These are phyloP conservation scores for Lactarius hengduanensis DNA, from an alignment of 768 basidiomycete species.

Conservation along the genomic window DNA sequence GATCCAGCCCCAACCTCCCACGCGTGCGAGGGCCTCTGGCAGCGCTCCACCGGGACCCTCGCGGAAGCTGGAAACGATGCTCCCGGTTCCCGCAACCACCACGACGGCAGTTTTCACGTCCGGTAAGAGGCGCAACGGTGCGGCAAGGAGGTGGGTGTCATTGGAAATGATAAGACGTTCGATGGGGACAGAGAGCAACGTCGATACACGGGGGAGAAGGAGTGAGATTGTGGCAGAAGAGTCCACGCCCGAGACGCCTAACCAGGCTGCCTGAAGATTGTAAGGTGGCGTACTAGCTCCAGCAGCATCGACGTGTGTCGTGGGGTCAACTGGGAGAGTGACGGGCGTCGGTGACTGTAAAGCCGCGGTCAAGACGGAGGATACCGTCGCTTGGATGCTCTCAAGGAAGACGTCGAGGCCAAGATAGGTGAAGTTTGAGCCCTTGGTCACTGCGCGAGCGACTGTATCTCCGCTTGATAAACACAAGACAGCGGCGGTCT, in stretches of 20 bases:
- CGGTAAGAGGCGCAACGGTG: constrained; percentile 62
- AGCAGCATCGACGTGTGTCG: constrained; percentile 6
- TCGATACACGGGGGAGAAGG: constrained; percentile 53
- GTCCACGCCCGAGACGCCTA: constrained; percentile 82
- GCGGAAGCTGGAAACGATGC: constrained; percentile 67
- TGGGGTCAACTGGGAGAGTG: constrained; percentile 15
- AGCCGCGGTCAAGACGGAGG: constrained; percentile 45
- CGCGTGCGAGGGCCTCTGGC: constrained; percentile 19
- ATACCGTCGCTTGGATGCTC: constrained; percentile 52
- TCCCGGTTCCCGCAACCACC: constrained; percentile 81
- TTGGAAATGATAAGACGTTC: constrained; percentile 64
- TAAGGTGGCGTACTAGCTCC: constrained; percentile 17
- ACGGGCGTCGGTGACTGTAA: constrained; percentile 7
- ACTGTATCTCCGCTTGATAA: constrained; percentile 56
- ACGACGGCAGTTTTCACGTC: constrained; percentile 65
- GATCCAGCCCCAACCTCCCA: constrained; percentile 25
- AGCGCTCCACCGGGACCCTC: constrained; percentile 31
- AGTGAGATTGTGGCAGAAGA: constrained; percentile 59
- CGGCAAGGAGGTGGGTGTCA: constrained; percentile 82
- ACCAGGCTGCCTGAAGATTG: constrained; percentile 72
- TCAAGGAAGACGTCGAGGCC: constrained; percentile 56
- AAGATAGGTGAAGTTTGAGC: constrained; percentile 86
- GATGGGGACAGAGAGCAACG: constrained; percentile 55
- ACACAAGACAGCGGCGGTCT: constrained; percentile 75
- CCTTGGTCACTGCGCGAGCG: constrained; percentile 67